Evolutionary conservation across 768 basidiomycete genomes (phyloP), one percentile per base, ranked within the genome.

Genomic region (Mycena vulgaris): DNA sequence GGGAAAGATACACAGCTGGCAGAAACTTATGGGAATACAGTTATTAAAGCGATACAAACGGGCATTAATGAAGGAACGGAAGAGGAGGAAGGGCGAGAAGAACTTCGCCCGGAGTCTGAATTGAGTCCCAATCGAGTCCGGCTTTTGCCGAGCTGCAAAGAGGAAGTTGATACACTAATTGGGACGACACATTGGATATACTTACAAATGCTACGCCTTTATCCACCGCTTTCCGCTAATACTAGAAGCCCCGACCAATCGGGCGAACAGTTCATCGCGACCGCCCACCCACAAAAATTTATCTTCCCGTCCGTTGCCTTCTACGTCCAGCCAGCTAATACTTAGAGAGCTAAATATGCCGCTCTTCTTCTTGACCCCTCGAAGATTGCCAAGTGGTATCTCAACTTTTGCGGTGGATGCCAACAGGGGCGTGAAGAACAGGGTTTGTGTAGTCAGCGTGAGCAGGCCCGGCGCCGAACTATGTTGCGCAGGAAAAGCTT

Each of bases 201-300:
- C 35, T 7, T 37, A 7, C 8, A 39, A 39, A 47, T 85, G 78
- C 39, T 21, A 88, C 31, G 85, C 75, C 70, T 81, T 86, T 64
- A 85, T 77, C 89, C 90, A 90, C 33, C 82, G 82, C 51, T 79
- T 80, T 25, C 86, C 86, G 31, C 85, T 84, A 71, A 80, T 78
- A 27, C 60, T 52, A 11, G 42, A n/a, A 13, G 33, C 33, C 19
- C 89, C 89, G 21, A 92, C 83, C 16, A 93, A 83, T 66, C 90
- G 79, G 49, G 89, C 89, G 77, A 93, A 92, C 21, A 93, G 76
- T 53, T 92, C 91, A 77, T 93, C 90, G 7, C 91, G 86, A 28
- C 80, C 83, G 35, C 87, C 87, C 42, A 92, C 84, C 88, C 89
- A 91, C 21, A 80, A 69, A 74, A 93, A 91, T 72, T 79, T 87